phyloP scores from a whole-genome alignment of 2,329 filamentous ascomycete genomes.

The Beauveria sp. region DNA sequence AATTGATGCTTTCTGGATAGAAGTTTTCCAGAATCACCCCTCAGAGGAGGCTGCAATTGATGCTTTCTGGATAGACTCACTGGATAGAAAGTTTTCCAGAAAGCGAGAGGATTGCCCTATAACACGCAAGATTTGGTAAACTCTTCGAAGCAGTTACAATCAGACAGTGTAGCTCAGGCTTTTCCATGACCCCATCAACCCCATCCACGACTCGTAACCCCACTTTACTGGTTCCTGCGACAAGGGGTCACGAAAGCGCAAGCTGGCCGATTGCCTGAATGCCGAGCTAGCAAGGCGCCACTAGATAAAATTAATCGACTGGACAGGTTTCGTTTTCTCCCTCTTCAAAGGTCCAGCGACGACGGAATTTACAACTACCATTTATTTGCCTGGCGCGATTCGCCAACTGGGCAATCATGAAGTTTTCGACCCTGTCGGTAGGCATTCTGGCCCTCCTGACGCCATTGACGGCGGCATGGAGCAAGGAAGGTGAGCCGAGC shows the following conservation, averaged over 20 bases:
- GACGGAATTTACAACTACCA: constrained; percentile 3
- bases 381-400: not conserved
- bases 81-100: too few species aligned
- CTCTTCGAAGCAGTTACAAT: too few species aligned
- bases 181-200: too few species aligned
- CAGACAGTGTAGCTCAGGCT: too few species aligned
- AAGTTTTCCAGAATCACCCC: too few species aligned
- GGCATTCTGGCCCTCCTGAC: constrained; percentile 62
- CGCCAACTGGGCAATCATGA: constrained; percentile 54
- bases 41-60: not conserved
- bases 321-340: not conserved
- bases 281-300: not conserved
- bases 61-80: not conserved
- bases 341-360: not conserved
- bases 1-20: not conserved
- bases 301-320: not conserved
- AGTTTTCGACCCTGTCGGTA: constrained; percentile 56
- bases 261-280: constrained; percentile 1
- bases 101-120: too few species aligned
- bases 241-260: constrained; percentile 6
- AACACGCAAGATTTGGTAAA: too few species aligned
- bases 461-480: constrained; percentile 67
- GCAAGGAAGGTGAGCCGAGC: constrained; percentile 64
- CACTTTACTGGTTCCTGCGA: constrained; percentile 4
- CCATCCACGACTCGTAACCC: not conserved